These are phyloP conservation scores for Oldenlandia corymbosa DNA, from an alignment of 257 asterid genomes.

Conservation along the genomic window DNA sequence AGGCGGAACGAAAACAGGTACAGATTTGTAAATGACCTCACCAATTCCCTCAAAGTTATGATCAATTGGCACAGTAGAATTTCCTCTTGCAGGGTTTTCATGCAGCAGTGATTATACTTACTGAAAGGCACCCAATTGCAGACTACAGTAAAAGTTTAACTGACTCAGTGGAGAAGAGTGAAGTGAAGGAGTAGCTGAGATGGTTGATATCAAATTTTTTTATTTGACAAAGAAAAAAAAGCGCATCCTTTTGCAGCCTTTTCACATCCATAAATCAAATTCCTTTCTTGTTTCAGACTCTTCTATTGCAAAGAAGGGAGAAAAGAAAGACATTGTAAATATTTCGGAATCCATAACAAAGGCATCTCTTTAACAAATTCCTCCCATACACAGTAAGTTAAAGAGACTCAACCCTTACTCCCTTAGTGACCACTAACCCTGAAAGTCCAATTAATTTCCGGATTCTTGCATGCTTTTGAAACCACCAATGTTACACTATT, in stretches of 20 bases:
- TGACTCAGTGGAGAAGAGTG: conserved; percentile 26
- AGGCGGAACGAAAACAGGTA: neutral
- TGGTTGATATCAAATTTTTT: conserved; percentile 19
- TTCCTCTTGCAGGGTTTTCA: conserved; percentile 12
- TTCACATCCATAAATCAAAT: conserved; percentile 14
- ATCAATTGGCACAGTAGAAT: neutral
- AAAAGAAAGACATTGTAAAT: neutral
- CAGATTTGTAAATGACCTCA: neutral
- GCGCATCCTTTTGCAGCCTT: conserved; percentile 30
- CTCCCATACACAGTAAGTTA: neutral
- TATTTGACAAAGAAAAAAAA: conserved; percentile 23
- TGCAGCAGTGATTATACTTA: neutral
- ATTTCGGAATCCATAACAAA: neutral
- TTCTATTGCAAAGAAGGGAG: conserved; percentile 3
- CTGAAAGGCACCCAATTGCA: neutral
- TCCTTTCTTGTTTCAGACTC: conserved; percentile 13
- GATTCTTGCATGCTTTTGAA: conserved; percentile 5
- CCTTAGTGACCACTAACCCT: neutral
- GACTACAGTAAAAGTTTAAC: conserved; percentile 4
- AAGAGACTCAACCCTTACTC: neutral
- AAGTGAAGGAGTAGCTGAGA: conserved; percentile 15
- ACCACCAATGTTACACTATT: neutral
- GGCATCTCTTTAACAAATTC: neutral
- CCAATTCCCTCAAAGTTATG: neutral
- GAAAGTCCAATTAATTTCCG: neutral